A percentile compares a stretch with the other conserved stretches of the same genome.
These are phyloP conservation scores for Fusarium brachygibbosum DNA, from an alignment of 2,329 filamentous ascomycete species.

Conservation along the genomic window DNA sequence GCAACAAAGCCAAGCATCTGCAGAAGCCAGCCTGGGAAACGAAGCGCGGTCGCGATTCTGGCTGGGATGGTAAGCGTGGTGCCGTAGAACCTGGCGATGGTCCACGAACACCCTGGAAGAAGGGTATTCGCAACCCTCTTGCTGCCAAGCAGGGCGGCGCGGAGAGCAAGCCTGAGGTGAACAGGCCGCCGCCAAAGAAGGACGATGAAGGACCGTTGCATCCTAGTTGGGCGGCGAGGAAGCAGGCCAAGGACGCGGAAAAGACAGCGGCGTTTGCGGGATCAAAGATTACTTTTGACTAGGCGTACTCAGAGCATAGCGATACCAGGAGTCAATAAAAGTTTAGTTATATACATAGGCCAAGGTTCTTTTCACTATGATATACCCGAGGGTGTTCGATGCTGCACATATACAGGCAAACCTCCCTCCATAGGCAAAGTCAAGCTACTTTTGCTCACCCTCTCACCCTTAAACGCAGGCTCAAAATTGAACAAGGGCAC, in stretches of 20 bases:
- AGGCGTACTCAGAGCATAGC: conserved; percentile 33
- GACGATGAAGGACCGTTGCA: conserved; percentile 70
- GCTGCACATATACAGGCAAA: conserved; percentile 57
- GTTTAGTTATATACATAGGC: conserved; percentile 7
- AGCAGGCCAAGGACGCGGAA: conserved; percentile 70
- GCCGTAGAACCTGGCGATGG: conserved; percentile 63
- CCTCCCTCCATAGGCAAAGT: conserved; percentile 75
- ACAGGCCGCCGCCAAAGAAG: conserved; percentile 52
- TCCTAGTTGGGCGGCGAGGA: conserved; percentile 74
- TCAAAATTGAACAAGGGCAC: conserved; percentile 65
- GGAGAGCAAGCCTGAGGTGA: conserved; percentile 25
- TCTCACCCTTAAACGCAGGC: conserved; percentile 59
- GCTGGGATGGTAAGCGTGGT: conserved; percentile 70
- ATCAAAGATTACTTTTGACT: conserved; percentile 72
- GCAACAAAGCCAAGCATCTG: conserved; percentile 76
- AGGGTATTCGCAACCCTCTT: conserved; percentile 59
- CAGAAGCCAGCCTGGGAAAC: conserved; percentile 55
- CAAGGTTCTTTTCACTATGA: not conserved
- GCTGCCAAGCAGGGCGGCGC: conserved; percentile 31
- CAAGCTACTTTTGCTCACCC: conserved; percentile 70
- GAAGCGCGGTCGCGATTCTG: conserved; percentile 59
- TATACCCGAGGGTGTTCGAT: not conserved
- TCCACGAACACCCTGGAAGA: conserved; percentile 66
- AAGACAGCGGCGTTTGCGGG: conserved; percentile 67
- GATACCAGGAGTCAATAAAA: conserved; percentile 44